Evolutionary conservation across 1,284 basidiomycete genomes (phyloP), one percentile per base, ranked within the genome.

Genomic region (Xerocomus amazonicus): DNA sequence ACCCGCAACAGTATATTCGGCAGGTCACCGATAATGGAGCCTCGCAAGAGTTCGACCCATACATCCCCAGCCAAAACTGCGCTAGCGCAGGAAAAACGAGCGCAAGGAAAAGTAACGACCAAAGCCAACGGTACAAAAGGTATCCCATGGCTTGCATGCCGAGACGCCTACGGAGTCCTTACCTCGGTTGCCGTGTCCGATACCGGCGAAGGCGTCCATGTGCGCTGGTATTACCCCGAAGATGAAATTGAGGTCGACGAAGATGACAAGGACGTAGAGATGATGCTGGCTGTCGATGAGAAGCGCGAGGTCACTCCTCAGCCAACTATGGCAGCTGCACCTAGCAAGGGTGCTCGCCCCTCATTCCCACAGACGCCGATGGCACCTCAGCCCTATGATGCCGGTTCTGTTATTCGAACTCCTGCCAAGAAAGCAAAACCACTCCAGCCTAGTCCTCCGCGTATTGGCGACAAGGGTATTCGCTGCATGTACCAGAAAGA

Each of bases 371-470:
- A 56, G n/a, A 70, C 67, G 0, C 65, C 66, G 2, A 42, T 65
- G 37, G 36, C 45, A 2, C 47, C 33, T 17, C 52, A 54, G 13
- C 19, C 59, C 2, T 69, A 58, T 16, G 48, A 66, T 19, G 56
- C 63, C 0, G 67, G 66, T 6, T 70, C 67, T 17, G 65, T 67
- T 1, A 42, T 65, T 37, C 45, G 3, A 10, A 69, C 67, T 0
- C 63, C 66, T 1, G 37, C 62, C 13, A 69, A 68, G 54, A 67
- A 52, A 32, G 31, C 47, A 6, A 62, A n/a, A 32, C 64, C 62
- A 3, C 62, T 69, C 28, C 57, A 61, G 29, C 56, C 38, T 12
- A 67, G 63, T 39, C 64, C 67, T 6, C 32, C 42, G 7, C 59
- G 59, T 10, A 59, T 66, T 8, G 65, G 66, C 2, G 58, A 64